phyloP scores from a whole-genome alignment of 2,329 filamentous ascomycete genomes.

The Cladorrhinum sp. region DNA sequence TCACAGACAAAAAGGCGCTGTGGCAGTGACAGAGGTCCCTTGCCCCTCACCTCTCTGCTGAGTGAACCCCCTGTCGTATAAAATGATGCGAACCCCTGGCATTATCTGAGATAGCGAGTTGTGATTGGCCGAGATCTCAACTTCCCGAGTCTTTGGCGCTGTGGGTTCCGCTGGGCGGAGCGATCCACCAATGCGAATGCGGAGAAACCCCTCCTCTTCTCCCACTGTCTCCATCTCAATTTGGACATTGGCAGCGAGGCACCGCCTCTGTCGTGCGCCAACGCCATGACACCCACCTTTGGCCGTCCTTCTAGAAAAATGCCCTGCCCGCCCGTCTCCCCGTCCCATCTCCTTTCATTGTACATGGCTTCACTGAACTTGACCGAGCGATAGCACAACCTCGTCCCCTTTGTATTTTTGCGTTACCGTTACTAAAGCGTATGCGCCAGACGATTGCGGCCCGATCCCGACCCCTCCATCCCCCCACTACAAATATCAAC shows the following conservation, averaged over 20 bases:
- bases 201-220: conserved; percentile 6
- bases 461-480: conserved; percentile 11
- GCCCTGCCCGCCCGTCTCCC: neutral
- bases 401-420: neutral
- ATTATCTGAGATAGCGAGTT: neutral
- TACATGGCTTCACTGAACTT: neutral
- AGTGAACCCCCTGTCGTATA: neutral
- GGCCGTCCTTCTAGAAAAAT: conserved; percentile 8
- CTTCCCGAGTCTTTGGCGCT: conserved; percentile 10
- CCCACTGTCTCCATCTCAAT: neutral
- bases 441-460: conserved; percentile 17
- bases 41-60: neutral
- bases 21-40: neutral
- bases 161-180: conserved; percentile 11
- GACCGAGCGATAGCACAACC: neutral
- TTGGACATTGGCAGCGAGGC: conserved; percentile 9
- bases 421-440: conserved; percentile 15
- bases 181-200: conserved; percentile 8
- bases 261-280: conserved; percentile 14
- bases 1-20: neutral
- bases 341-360: neutral
- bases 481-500: conserved; percentile 5
- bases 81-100: neutral
- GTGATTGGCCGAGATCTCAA: neutral
- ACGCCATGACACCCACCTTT: neutral